Conservation (phyloP, 192 early-diverging fungal species). For the Oehlia diaphana region DNA sequence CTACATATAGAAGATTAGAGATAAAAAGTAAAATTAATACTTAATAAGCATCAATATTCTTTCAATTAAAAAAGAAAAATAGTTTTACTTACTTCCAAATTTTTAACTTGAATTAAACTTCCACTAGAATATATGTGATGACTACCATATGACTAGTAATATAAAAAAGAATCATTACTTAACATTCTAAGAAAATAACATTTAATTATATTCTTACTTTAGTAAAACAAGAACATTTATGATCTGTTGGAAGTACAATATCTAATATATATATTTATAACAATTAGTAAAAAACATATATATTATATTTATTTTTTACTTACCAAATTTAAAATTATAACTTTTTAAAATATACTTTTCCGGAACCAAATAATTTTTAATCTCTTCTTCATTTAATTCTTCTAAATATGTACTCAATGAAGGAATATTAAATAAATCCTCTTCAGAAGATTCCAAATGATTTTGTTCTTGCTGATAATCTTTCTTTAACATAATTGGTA, state of each 20-base stretch:
- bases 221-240: slow-evolving; percentile 70
- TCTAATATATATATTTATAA: slow-evolving; percentile 38
- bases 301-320: not conserved
- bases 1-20: slow-evolving; percentile 16
- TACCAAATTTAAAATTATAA: slow-evolving; percentile 53
- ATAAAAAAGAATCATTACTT: slow-evolving; percentile 32
- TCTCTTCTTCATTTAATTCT: slow-evolving; percentile 17
- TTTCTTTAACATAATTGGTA: not conserved
- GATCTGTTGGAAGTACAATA: slow-evolving; percentile 57
- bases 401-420: slow-evolving; percentile 35
- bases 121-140: slow-evolving; percentile 77
- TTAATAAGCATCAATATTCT: not conserved
- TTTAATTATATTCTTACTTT: slow-evolving; percentile 45
- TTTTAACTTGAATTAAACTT: slow-evolving; percentile 73
- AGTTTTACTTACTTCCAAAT: slow-evolving; percentile 54
- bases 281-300: slow-evolving; percentile 25
- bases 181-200: slow-evolving; percentile 7
- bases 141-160: slow-evolving; percentile 80
- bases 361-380: slow-evolving; percentile 38
- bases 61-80: not conserved
- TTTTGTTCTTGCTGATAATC: not conserved
- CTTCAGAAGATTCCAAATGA: slow-evolving; percentile 13
- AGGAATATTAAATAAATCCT: not conserved
- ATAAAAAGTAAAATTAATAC: not conserved
- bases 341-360: slow-evolving; percentile 46